Percentiles rank a stretch among this genome's conserved stretches.
Conservation (phyloP, 306 rosid genomes). For the Lupinus albus region DNA sequence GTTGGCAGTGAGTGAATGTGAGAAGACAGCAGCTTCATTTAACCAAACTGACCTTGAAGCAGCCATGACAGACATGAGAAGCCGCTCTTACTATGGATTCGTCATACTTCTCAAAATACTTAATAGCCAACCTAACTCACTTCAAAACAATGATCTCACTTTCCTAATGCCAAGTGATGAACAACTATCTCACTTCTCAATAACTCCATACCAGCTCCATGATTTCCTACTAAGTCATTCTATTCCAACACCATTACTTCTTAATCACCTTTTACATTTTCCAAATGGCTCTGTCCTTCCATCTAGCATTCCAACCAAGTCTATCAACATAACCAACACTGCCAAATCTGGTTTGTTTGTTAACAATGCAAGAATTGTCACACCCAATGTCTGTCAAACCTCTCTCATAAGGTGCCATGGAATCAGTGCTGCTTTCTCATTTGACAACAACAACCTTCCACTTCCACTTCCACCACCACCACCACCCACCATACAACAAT, state of each 20-base stretch:
- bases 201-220: constrained; percentile 39
- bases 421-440: constrained; percentile 50
- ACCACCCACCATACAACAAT: constrained; percentile 19
- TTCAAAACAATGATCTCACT: constrained; percentile 48
- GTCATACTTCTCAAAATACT: constrained; percentile 61
- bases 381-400: constrained; percentile 53
- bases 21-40: constrained; percentile 33
- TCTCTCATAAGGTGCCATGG: constrained; percentile 60
- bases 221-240: constrained; percentile 59
- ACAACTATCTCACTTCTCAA: constrained; percentile 52
- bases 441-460: constrained; percentile 9
- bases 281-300: constrained; percentile 68
- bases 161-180: constrained; percentile 62
- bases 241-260: constrained; percentile 51
- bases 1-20: constrained; percentile 44
- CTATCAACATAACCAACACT: constrained; percentile 53
- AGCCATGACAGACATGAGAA: constrained; percentile 63
- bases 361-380: constrained; percentile 58
- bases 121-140: constrained; percentile 47
- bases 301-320: constrained; percentile 51
- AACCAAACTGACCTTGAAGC: constrained; percentile 55
- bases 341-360: constrained; percentile 48
- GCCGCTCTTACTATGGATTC: constrained; percentile 57
- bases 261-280: constrained; percentile 49
- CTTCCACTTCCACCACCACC: constrained; percentile 13